phyloP scores from a whole-genome alignment of 2,329 filamentous ascomycete genomes.

The Sporothrix brasiliensis region DNA sequence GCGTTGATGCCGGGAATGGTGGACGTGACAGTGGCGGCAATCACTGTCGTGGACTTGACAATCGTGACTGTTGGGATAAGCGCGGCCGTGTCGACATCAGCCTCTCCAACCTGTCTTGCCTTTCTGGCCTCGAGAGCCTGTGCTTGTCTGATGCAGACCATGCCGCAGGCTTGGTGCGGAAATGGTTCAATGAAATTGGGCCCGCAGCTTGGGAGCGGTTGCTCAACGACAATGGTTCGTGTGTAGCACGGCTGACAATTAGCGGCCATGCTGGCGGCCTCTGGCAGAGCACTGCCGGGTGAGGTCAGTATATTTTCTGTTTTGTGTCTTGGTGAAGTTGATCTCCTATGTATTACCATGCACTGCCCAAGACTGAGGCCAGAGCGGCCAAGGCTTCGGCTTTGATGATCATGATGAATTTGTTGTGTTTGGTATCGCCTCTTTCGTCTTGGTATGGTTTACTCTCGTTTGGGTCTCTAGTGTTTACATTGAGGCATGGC shows the following conservation, averaged over 20 bases:
- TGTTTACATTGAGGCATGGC: neutral
- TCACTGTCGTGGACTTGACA: neutral
- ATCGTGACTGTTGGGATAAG: neutral
- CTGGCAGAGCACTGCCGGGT: neutral
- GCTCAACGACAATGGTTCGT: neutral
- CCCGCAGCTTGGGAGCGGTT: neutral
- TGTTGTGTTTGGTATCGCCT: neutral
- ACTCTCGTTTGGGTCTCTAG: neutral
- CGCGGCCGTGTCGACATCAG: neutral
- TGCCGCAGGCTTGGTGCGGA: constrained; percentile 7
- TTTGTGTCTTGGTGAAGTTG: too few relatives aligned
- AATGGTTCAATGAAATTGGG: neutral
- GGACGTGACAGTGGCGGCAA: constrained; percentile 1
- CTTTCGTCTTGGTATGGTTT: neutral
- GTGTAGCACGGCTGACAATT: constrained; percentile 10
- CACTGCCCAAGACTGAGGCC: neutral
- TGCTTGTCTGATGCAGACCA: neutral
- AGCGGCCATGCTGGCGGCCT: neutral
- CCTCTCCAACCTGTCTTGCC: too few relatives aligned
- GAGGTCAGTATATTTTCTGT: neutral
- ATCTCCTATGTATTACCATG: neutral
- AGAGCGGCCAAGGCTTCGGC: neutral
- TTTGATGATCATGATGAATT: neutral
- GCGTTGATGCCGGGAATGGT: constrained; percentile 23
- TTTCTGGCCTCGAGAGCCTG: too few relatives aligned